Base-by-base conservation (phyloP, 163 green algal species). In the Picocystis sp. region DNA sequence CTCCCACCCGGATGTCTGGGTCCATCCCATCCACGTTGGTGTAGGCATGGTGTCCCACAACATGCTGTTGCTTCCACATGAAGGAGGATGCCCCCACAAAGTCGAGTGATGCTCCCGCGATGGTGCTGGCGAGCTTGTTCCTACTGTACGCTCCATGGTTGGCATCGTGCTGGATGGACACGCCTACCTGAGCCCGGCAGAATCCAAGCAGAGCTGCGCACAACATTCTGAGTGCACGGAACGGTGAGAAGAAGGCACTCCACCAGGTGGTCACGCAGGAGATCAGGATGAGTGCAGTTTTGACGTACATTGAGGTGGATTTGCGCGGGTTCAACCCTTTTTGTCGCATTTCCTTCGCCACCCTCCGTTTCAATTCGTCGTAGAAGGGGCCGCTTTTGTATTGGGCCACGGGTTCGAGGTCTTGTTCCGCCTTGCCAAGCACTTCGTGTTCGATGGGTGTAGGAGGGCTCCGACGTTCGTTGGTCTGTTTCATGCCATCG, bases 21-120 rank as follows among this genome's bases (percentile, higher is more conserved):
- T 86, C 77, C 5, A 67, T 19, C 8, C 55, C 53, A 15, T 76
- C 46, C 38, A 86, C 58, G 50, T 83, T 86, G 23, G 75, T 84
- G 52, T 68, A 79, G 0, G 65, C 59, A 58, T 86, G 77, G 43
- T 79, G 70, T 1, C 63, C 63, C 38, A 72, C 71, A 21, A 83
- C 71, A 53, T 84, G 75, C 60, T 82, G 68, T 69, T 81, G 70
- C 61, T 68, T 71, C 75, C 77, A 86, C 68, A 83, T 78, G 60
- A 81, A 83, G 44, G 61, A 73, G 1, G 62, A 74, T 24, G 71
- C 67, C 17, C 76, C 69, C 19, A 85, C 60, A 14, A 76, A 19
- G 45, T 85, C 77, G 43, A 85, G 63, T 1, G 67, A 74, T 2
- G 56, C 35, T 19, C 72, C 66, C 50, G 77, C 65, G 5, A 64